phyloP scores from a whole-genome alignment of 495 filamentous ascomycete species.

The Thermothielavioides terrestris region DNA sequence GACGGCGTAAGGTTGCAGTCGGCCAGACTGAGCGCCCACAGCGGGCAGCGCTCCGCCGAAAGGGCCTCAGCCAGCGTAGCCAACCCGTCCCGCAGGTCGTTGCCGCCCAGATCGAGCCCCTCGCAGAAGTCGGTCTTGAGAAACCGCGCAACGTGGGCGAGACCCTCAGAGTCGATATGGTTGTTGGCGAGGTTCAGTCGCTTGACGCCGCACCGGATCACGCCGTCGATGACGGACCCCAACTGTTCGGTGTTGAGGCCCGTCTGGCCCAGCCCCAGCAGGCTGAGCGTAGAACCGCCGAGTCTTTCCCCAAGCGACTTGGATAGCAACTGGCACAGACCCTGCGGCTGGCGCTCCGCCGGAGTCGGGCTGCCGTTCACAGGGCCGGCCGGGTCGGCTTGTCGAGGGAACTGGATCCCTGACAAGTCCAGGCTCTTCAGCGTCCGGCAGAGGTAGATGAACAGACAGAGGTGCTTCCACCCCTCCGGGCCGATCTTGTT shows the following conservation, averaged over 20 bases:
- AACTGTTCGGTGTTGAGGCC: slow-evolving; percentile 61
- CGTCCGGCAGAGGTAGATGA: slow-evolving; percentile 80
- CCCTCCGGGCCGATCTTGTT: slow-evolving; percentile 81
- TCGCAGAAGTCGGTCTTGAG: slow-evolving; percentile 67
- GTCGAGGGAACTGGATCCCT: slow-evolving; percentile 68
- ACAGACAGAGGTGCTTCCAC: slow-evolving; percentile 85
- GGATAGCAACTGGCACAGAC: slow-evolving; percentile 46
- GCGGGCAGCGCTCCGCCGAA: slow-evolving; percentile 45
- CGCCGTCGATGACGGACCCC: slow-evolving; percentile 63
- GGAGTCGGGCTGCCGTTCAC: slow-evolving; percentile 1
- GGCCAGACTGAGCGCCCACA: slow-evolving; percentile 79
- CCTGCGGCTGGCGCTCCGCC: slow-evolving; percentile 14
- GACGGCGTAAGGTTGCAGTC: slow-evolving; percentile 72
- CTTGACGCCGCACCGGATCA: slow-evolving; percentile 61
- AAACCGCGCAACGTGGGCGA: slow-evolving; percentile 68
- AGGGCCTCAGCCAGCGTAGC: slow-evolving; percentile 56
- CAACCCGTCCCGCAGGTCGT: slow-evolving; percentile 63
- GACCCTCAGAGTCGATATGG: slow-evolving; percentile 57
- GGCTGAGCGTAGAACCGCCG: slow-evolving; percentile 65
- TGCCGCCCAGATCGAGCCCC: slow-evolving; percentile 90
- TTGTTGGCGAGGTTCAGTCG: slow-evolving; percentile 80
- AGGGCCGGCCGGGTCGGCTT: slow-evolving; percentile 2
- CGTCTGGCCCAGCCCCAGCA: slow-evolving; percentile 76
- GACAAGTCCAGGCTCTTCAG: slow-evolving; percentile 81
- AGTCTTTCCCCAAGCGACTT: slow-evolving; percentile 69